phyloP scores from a whole-genome alignment of 148 eudicot genomes.

The Tetragonia tetragonoides region DNA sequence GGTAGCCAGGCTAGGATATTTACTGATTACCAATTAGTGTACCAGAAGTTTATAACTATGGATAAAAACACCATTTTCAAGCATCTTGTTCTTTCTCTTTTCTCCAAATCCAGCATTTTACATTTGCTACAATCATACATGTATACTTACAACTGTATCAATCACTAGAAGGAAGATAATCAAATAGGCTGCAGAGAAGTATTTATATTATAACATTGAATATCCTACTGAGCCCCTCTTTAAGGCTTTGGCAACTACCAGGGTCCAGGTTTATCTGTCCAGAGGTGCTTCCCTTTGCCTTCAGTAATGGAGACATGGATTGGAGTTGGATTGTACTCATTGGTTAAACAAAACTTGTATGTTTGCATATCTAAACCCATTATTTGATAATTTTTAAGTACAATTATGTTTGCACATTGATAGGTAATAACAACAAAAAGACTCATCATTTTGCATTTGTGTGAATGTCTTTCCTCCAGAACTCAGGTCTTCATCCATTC shows the following conservation, averaged over 20 bases:
- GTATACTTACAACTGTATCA: not conserved
- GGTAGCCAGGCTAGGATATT: too few species aligned
- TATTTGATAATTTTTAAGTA: too few species aligned
- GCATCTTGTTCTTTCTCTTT: not conserved
- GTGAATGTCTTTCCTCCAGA: conserved; percentile 2
- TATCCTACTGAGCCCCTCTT: not conserved
- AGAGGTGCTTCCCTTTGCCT: not conserved
- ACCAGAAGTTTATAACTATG: not conserved
- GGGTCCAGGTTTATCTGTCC: not conserved
- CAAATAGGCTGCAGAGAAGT: conserved; percentile 3
- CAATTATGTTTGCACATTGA: not conserved
- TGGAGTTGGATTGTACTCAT: not conserved
- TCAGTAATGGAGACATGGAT: not conserved
- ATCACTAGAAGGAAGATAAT: not conserved
- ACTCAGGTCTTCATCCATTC: not conserved
- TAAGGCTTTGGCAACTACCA: not conserved
- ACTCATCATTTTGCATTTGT: not conserved
- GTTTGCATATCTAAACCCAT: too few species aligned
- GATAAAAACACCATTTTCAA: not conserved
- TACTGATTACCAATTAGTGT: not conserved
- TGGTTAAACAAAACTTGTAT: not conserved
- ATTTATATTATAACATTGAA: not conserved
- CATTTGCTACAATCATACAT: not conserved
- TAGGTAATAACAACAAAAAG: not conserved
- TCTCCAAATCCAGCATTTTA: not conserved